These are phyloP conservation scores for Fusarium tuaranense DNA, from an alignment of 2,329 filamentous ascomycete species.

Conservation along the genomic window DNA sequence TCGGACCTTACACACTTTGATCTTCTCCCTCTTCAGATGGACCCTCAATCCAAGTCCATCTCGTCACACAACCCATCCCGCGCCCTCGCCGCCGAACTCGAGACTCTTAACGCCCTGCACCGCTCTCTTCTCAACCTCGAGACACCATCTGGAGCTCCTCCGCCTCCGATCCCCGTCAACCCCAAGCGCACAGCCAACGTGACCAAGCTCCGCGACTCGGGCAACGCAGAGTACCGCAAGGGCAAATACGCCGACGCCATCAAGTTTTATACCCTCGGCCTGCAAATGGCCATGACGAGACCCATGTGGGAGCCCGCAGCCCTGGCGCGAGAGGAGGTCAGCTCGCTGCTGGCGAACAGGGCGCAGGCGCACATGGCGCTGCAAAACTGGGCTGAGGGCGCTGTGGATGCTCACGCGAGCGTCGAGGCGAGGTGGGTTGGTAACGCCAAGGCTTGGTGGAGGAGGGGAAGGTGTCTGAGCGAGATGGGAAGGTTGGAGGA, in stretches of 20 bases:
- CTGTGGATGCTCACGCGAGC: conserved; percentile 88
- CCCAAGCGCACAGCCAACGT: conserved; percentile 91
- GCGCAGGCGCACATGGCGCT: conserved; percentile 90
- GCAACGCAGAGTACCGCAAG: conserved; percentile 86
- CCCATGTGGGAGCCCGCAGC: conserved; percentile 90
- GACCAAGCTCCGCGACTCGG: conserved; percentile 89
- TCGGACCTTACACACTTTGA: conserved; percentile 80
- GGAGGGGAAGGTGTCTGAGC: conserved; percentile 82
- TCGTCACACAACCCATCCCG: conserved; percentile 59
- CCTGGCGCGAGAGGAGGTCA: conserved; percentile 86
- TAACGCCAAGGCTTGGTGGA: conserved; percentile 96
- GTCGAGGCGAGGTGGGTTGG: conserved; percentile 88
- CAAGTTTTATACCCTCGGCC: conserved; percentile 84
- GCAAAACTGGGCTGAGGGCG: conserved; percentile 84
- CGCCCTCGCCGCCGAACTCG: conserved; percentile 73
- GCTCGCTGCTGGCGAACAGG: conserved; percentile 84
- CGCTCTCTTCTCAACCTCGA: conserved; percentile 71
- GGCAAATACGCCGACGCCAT: conserved; percentile 79
- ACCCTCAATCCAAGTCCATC: conserved; percentile 85
- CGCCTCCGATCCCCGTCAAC: conserved; percentile 90
- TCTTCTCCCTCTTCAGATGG: conserved; percentile 83
- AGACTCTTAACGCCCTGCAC: conserved; percentile 83
- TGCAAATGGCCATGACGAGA: conserved; percentile 87
- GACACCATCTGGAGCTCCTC: conserved; percentile 74
- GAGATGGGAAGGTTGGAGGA: conserved; percentile 93